Base-by-base conservation (phyloP, 306 rosid species). In the Sophora flavescens region DNA sequence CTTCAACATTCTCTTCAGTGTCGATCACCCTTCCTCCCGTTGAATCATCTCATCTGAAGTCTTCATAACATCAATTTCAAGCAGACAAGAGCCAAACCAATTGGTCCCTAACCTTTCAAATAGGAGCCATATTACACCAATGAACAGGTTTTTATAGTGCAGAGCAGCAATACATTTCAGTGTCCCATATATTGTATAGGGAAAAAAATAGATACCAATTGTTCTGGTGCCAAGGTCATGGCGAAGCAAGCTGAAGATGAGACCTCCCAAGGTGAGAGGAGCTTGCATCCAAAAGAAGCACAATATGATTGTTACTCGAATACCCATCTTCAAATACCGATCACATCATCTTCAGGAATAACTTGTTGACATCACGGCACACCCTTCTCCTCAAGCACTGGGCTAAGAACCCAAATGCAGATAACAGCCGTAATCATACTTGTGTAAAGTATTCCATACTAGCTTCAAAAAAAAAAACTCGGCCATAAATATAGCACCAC, bases 331-430 rank as follows among this genome's bases (percentile, higher is more conserved):
- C 0, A 45, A 69, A 68, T 48, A 26, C 45, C 4, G 38, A 70
- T 22, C 36, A 9, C 28, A 36, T 51, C 26, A 15, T 51, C 30
- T 41, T 51, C 30, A 14, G 51, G 70, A 17, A 18, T 22, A 69
- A 68, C 39, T 33, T 64, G 47, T 60, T 42, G 70, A 16, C 15
- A 9, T 47, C 32, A 14, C n/a, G 33, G 63, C 26, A 58, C n/a
- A 48, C 11, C 70, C 38, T 78, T 15, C 54, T 28, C 45, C 66
- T 60, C 44, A 18, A 15, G 60, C 61, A 45, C 63, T 18, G 45
- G 63, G 63, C 57, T 62, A 78, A 45, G 54, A 48, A 47, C 59
- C 82, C 52, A 44, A 45, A 57, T 68, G 67, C 82, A 47, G n/a
- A 18, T 12, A 61, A 33, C 41, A 70, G 45, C 62, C 2, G n/a